Percentiles rank a stretch among this genome's conserved stretches.
phyloP scores from a whole-genome alignment of 1,139 yeast species.

The Tardiomyces digboiensis region DNA sequence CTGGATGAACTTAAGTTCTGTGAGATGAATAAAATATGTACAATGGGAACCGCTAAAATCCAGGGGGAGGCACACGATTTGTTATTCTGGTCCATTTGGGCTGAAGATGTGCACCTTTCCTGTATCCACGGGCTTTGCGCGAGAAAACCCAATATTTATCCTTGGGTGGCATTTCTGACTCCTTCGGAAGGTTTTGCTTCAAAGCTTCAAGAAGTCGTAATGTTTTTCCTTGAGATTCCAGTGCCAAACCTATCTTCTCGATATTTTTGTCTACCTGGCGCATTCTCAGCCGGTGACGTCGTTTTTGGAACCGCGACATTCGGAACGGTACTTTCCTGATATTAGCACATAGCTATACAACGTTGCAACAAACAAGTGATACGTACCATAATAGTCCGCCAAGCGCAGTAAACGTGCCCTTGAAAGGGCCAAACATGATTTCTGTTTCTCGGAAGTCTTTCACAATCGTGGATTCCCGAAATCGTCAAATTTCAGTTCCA shows the following conservation, averaged over 20 bases:
- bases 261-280: slow-evolving; percentile 73
- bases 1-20: too few relatives aligned
- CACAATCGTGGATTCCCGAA: too few relatives aligned
- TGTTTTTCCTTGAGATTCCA: slow-evolving; percentile 40
- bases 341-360: too few relatives aligned
- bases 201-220: slow-evolving; percentile 45
- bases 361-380: not conserved
- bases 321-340: slow-evolving; percentile 56
- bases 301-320: slow-evolving; percentile 73
- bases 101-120: slow-evolving; percentile 68
- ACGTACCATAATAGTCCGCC: slow-evolving; percentile 77
- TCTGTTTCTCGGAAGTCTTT: too few relatives aligned
- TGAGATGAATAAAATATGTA: too few relatives aligned
- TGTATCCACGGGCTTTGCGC: slow-evolving; percentile 63
- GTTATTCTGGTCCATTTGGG: slow-evolving; percentile 54
- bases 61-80: slow-evolving; percentile 69
- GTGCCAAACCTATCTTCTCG: slow-evolving; percentile 56
- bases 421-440: slow-evolving; percentile 76
- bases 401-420: slow-evolving; percentile 46
- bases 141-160: slow-evolving; percentile 88
- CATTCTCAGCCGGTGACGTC: slow-evolving; percentile 75
- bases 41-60: slow-evolving; percentile 38
- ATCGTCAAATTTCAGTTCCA: too few relatives aligned
- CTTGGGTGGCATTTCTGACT: slow-evolving; percentile 62
- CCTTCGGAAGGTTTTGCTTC: slow-evolving; percentile 58